Evolutionary conservation across 2,329 filamentous ascomycete species (phyloP), one percentile per base, ranked within the genome.

Genomic region (Verticillium nubilum): DNA sequence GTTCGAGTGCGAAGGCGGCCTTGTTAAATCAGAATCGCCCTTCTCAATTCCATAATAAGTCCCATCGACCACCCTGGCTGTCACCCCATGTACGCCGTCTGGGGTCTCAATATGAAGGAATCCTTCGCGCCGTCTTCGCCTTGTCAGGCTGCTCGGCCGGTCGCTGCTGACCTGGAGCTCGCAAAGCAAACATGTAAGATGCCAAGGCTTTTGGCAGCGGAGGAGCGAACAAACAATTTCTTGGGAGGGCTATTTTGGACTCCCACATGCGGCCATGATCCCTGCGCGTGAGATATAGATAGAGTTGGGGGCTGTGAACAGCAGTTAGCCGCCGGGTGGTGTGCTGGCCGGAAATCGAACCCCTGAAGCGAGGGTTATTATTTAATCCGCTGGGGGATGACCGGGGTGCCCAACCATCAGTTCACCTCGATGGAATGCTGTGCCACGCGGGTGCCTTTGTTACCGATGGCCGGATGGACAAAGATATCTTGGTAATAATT

Each of bases 381-480:
- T n/a, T 23, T 47, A 47, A 47, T 47, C 4, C 19, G n/a, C n/a
- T 47, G 37, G 37, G 37, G 37, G 23, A 47, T n/a, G 37, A 47
- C 37, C 17, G 19, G 37, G 37, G 19, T 47, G 19, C 4, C 37
- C 37, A 15, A 47, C 37, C 37, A 17, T 47, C 10, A 47, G n/a
- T 47, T 47, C 19, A n/a, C 19, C 37, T 23, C n/a, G 37, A 47
- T 23, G 26, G 29, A 35, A 25, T 47, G 57, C 57, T 58, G 52
- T 58, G 52, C 52, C 57, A 58, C 57, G 57, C 57, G 57, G 57
- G 54, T 54, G 4, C 2, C 3, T 52, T 54, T 37, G 23, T 42
- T 54, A 23, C 57, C 57, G 56, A 28, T 0, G 25, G 31, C 56
- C 28, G n/a, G 13, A 13, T 9, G 27, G 29, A 37, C 23, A 52